Conservation (phyloP, 176 grass and related monocot species). For the Carex parvula region DNA sequence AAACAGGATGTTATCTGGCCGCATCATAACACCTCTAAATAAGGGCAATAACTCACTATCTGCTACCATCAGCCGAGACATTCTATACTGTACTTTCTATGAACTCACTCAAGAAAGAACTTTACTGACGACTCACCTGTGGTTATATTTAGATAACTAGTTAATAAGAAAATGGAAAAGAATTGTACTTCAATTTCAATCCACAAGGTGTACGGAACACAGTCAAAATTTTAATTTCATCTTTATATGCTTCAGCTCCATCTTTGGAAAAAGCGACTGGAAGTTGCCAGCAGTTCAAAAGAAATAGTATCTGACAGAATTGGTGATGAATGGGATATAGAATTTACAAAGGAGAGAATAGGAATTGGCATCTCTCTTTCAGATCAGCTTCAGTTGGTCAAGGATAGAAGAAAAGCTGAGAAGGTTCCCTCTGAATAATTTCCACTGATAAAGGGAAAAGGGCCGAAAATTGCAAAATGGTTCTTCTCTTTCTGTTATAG, state of each 20-base stretch:
- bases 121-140: neutral
- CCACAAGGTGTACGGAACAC: neutral
- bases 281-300: neutral
- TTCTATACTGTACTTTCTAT: neutral
- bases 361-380: slow-evolving; percentile 6
- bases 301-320: slow-evolving; percentile 13
- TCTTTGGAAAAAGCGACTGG: slow-evolving; percentile 20
- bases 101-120: neutral
- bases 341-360: slow-evolving; percentile 20
- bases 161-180: neutral
- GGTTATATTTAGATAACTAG: neutral
- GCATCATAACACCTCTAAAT: neutral
- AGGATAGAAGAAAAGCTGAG: slow-evolving; percentile 17
- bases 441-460: neutral
- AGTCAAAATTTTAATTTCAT: neutral
- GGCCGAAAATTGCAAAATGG: neutral
- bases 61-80: neutral
- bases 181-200: neutral
- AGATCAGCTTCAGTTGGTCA: slow-evolving; percentile 18
- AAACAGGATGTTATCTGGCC: no score
- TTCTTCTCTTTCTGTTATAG: neutral
- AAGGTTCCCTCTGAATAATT: slow-evolving; percentile 5
- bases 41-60: neutral
- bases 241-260: slow-evolving; percentile 18
- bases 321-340: slow-evolving; percentile 29